These are phyloP conservation scores for Nelumbo lutea DNA, from an alignment of 164 flowering plant genomes.

Conservation along the genomic window DNA sequence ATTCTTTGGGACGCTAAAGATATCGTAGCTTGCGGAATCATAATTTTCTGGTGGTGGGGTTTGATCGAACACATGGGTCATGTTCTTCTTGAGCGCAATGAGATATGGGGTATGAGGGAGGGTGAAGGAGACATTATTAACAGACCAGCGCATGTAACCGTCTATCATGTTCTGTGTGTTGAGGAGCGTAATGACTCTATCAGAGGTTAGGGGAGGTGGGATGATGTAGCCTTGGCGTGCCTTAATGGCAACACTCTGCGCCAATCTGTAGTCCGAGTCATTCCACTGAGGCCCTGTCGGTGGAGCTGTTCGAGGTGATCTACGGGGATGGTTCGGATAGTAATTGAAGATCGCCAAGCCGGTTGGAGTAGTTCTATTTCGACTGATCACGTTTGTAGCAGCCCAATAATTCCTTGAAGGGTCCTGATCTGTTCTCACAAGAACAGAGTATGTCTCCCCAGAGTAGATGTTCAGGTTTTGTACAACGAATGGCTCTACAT, in stretches of 20 bases:
- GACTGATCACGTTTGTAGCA: conserved; percentile 40
- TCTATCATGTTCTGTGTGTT: conserved; percentile 66
- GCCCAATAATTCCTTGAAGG: conserved; percentile 74
- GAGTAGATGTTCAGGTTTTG: conserved; percentile 72
- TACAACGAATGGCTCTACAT: conserved; percentile 67
- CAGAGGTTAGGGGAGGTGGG: conserved; percentile 48
- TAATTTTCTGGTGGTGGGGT: conserved; percentile 51
- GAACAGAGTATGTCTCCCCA: conserved; percentile 78
- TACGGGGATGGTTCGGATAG: conserved; percentile 65
- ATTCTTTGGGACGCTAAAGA: conserved; percentile 27
- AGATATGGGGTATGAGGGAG: conserved; percentile 77
- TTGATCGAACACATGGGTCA: conserved; percentile 34
- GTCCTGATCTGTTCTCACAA: conserved; percentile 60
- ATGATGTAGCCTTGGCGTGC: conserved; percentile 40
- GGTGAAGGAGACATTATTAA: conserved; percentile 68
- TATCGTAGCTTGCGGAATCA: conserved; percentile 43
- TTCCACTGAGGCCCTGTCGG: conserved; percentile 60
- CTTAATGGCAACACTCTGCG: conserved; percentile 47
- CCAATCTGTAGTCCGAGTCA: conserved; percentile 26
- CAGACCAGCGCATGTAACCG: conserved; percentile 49
- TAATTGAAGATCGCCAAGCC: conserved; percentile 65
- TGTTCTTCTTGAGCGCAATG: conserved; percentile 43
- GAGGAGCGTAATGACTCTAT: conserved; percentile 53
- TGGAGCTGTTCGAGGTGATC: conserved; percentile 42
- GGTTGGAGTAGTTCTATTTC: conserved; percentile 40